phyloP scores from a whole-genome alignment of 1,284 basidiomycete genomes.

The Pterula multifida region DNA sequence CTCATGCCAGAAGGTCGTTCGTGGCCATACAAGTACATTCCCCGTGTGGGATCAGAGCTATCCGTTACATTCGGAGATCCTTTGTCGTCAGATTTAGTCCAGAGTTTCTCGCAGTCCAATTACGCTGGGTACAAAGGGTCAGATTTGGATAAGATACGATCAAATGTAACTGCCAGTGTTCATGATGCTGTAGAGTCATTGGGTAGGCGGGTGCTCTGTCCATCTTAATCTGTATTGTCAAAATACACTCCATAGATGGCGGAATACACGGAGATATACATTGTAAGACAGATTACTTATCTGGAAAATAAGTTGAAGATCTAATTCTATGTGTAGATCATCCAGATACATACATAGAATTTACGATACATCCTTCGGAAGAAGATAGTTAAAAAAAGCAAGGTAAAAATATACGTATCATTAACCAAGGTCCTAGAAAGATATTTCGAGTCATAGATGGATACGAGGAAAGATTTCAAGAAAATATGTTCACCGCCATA shows the following conservation, averaged over 20 bases:
- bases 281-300: too few species aligned
- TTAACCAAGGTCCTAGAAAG: not conserved
- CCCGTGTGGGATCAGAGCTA: slow-evolving; percentile 47
- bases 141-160: slow-evolving; percentile 27
- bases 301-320: too few species aligned
- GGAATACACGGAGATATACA: too few species aligned
- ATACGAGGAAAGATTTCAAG: slow-evolving; percentile 13
- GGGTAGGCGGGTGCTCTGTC: slow-evolving; percentile 20
- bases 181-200: slow-evolving; percentile 50
- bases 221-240: too few species aligned
- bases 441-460: not conserved
- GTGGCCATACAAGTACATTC: slow-evolving; percentile 63
- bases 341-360: not conserved
- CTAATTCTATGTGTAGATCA: too few species aligned
- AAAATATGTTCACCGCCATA: slow-evolving; percentile 9
- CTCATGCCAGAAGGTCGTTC: slow-evolving; percentile 79
- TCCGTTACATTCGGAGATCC: slow-evolving; percentile 66
- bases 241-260: too few species aligned
- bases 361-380: slow-evolving; percentile 7
- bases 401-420: slow-evolving; percentile 1
- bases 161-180: slow-evolving; percentile 42
- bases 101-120: slow-evolving; percentile 1
- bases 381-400: not conserved
- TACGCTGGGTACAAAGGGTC: slow-evolving; percentile 10
- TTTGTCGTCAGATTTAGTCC: slow-evolving; percentile 27